Percentiles rank a stretch among this genome's conserved stretches.
These are phyloP conservation scores for Verruconis gallopava DNA, from an alignment of 2,329 filamentous ascomycete genomes.

Conservation along the genomic window DNA sequence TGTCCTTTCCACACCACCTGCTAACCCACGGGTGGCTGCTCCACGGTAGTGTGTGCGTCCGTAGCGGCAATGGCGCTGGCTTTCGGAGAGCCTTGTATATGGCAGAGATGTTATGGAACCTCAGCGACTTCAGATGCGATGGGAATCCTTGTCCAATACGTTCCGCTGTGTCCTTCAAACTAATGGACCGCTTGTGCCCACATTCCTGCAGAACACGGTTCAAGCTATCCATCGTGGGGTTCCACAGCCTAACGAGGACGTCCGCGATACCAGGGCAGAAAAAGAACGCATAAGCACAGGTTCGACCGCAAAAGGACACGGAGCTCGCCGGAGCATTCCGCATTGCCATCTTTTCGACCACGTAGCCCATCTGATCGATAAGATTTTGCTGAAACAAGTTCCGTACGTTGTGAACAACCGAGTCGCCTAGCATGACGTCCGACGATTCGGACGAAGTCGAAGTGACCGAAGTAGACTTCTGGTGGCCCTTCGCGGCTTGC, in stretches of 20 bases:
- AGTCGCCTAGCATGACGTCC: slow-evolving; percentile 54
- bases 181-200: slow-evolving; percentile 33
- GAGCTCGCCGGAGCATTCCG: slow-evolving; percentile 52
- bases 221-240: slow-evolving; percentile 53
- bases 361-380: slow-evolving; percentile 68
- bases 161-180: slow-evolving; percentile 43
- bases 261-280: slow-evolving; percentile 81
- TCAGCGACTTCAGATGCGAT: slow-evolving; percentile 46
- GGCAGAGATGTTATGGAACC: slow-evolving; percentile 48
- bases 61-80: slow-evolving; percentile 52
- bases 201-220: slow-evolving; percentile 60
- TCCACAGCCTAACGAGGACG: slow-evolving; percentile 71
- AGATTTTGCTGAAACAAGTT: slow-evolving; percentile 78
- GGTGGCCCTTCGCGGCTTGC: slow-evolving; percentile 12
- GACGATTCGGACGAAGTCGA: slow-evolving; percentile 37
- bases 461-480: slow-evolving; percentile 42
- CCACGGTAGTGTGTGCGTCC: slow-evolving; percentile 66
- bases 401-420: slow-evolving; percentile 75
- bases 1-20: slow-evolving; percentile 77
- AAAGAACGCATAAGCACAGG: slow-evolving; percentile 85
- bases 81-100: slow-evolving; percentile 49
- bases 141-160: slow-evolving; percentile 60
- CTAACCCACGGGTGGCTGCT: slow-evolving; percentile 64
- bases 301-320: slow-evolving; percentile 80
- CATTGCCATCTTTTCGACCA: slow-evolving; percentile 79